Evolutionary conservation across 169 alveolate genomes (phyloP), one percentile per base, ranked within the genome.

Genomic region (Ichthyophthirius multifiliis): DNA sequence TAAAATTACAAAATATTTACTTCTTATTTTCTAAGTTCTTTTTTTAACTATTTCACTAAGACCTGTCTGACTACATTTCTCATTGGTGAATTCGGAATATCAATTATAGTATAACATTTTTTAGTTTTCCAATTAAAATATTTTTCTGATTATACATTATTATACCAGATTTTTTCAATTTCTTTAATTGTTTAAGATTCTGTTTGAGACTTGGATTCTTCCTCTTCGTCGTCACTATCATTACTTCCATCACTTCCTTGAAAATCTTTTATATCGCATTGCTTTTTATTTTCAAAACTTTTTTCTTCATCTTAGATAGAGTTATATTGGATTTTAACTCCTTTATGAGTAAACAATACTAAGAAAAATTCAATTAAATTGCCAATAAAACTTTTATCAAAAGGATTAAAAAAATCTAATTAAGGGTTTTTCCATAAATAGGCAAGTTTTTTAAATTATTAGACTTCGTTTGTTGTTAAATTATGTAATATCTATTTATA

Each of bases 181-280:
- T 55, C 71, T 5, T 55, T 39, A 27, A 3, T 55, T 3, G 23
- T 39, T 3, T 55, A 34, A 55, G 23, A 13, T 27, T 47, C 65
- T n/a, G n/a, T n/a, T n/a, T n/a, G n/a, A 47, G 23, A 27, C 18
- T 55, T 55, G 43, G 23, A 27, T 5, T 55, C 71, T 6, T 55
- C 71, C 31, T 55, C 71, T 55, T 55, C 71, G 1, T 55, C 71
- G 31, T 55, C 71, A 16, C 71, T 55, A 27, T 55, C 71, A 6
- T 16, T n/a, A n/a, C n/a, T n/a, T n/a, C n/a, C n/a, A n/a, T n/a
- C n/a, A n/a, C n/a, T n/a, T n/a, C n/a, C n/a, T n/a, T n/a, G n/a
- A n/a, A n/a, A 1, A 55, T 55, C 18, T 55, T 6, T 55, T 27
- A 15, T 3, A 7, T 55, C 71, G 23, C 31, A 55, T 23, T 18